phyloP scores from a whole-genome alignment of 345 rosid species.

The Bruguiera gymnorhiza region DNA sequence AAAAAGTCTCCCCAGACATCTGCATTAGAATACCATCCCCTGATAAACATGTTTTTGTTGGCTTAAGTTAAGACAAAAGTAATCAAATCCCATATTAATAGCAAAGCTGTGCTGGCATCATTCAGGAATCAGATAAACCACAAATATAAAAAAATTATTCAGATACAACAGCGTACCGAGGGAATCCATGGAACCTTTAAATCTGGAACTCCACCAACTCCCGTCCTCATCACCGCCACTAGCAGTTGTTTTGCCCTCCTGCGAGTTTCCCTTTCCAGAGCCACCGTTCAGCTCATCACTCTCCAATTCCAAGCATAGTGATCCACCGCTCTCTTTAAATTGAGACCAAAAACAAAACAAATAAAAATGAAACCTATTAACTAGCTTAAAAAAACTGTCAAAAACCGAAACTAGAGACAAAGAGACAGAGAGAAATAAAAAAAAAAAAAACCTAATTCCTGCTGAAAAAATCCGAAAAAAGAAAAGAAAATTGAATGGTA shows the following conservation, averaged over 20 bases:
- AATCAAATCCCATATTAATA: constrained; percentile 6
- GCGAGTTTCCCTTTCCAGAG: constrained; percentile 26
- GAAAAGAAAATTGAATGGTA: background rate
- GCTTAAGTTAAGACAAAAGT: constrained; percentile 11
- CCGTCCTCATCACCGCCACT: constrained; percentile 29
- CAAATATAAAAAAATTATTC: background rate
- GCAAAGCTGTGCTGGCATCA: constrained; percentile 2
- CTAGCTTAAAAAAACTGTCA: background rate
- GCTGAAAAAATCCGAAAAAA: background rate
- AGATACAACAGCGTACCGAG: constrained; percentile 28
- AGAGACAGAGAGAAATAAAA: too few species aligned
- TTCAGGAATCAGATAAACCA: constrained; percentile 10
- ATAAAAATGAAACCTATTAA: background rate
- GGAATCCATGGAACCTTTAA: constrained; percentile 16
- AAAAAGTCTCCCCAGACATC: constrained; percentile 30
- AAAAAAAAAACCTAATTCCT: background rate
- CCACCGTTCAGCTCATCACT: constrained; percentile 40
- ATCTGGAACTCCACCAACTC: constrained; percentile 23
- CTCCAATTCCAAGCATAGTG: constrained; percentile 69
- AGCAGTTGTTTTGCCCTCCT: constrained; percentile 27
- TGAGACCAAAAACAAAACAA: background rate
- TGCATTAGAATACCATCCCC: constrained; percentile 31
- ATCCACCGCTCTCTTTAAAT: constrained; percentile 41
- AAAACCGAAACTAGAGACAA: background rate
- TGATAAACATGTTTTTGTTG: constrained; percentile 27